A percentile compares a stretch with the other conserved stretches of the same genome.
phyloP scores from a whole-genome alignment of 345 rosid genomes.

The Atalantia buxifolia region DNA sequence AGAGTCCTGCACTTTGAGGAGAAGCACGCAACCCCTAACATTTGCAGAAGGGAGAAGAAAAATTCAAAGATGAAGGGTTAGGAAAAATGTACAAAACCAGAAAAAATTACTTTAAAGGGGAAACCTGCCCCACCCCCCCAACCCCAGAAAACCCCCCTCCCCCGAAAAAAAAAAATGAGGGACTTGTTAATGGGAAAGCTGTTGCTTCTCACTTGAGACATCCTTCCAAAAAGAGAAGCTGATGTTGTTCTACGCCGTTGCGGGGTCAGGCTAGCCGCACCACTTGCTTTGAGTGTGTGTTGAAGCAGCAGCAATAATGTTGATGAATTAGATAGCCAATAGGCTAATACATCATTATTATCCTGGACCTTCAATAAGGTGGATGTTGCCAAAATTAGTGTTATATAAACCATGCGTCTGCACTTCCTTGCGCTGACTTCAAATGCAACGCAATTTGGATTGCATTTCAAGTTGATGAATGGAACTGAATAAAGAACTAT shows the following conservation, averaged over 20 bases:
- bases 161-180: too few relatives aligned
- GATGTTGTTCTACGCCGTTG: constrained; percentile 92
- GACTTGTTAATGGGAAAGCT: not conserved
- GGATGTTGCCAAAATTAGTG: constrained; percentile 26
- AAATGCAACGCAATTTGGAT: constrained; percentile 5
- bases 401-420: not conserved
- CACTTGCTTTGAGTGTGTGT: constrained; percentile 94
- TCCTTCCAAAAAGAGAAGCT: constrained; percentile 92
- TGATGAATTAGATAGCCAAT: constrained; percentile 96
- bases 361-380: constrained; percentile 65
- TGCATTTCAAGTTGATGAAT: not conserved
- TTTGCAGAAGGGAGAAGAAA: constrained; percentile 18
- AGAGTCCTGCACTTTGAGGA: constrained; percentile 89
- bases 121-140: too few relatives aligned
- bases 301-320: constrained; percentile 82
- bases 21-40: constrained; percentile 77
- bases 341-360: constrained; percentile 74
- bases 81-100: constrained; percentile 1
- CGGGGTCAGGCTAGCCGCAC: constrained; percentile 97
- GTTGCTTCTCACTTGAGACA: constrained; percentile 78
- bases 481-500: not conserved
- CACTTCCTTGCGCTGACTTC: constrained; percentile 4
- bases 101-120: not conserved
- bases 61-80: constrained; percentile 10
- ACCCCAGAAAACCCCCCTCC: too few relatives aligned